A percentile compares a stretch with the other conserved stretches of the same genome.
These are phyloP conservation scores for Dendrostoma leiphaemia DNA, from an alignment of 2,329 filamentous ascomycete species.

Conservation along the genomic window DNA sequence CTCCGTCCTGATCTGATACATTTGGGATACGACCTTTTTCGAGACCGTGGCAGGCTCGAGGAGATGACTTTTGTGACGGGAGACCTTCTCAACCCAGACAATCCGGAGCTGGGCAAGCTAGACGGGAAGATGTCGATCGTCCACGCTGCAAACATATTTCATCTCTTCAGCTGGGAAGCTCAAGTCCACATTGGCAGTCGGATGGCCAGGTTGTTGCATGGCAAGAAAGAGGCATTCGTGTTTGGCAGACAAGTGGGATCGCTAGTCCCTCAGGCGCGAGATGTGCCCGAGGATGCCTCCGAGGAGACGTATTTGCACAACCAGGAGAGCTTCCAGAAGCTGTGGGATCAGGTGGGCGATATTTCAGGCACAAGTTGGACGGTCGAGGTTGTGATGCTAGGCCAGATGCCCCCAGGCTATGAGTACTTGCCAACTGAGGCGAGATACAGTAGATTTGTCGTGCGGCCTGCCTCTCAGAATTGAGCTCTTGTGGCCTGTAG, in stretches of 20 bases:
- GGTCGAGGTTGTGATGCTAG: constrained; percentile 2
- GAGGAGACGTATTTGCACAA: constrained; percentile 36
- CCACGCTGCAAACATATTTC: constrained; percentile 30
- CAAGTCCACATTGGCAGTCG: constrained; percentile 25
- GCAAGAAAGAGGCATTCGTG: constrained; percentile 20
- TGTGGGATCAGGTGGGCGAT: constrained; percentile 39
- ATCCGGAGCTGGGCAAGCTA: constrained; percentile 19
- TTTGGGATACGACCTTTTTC: constrained; percentile 32
- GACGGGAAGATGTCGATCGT: constrained; percentile 27
- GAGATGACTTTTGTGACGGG: constrained; percentile 21
- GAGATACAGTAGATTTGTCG: neutral
- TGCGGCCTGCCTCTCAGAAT: neutral
- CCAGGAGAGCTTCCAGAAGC: constrained; percentile 35
- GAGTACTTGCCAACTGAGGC: neutral
- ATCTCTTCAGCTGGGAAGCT: constrained; percentile 29
- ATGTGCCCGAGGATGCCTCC: neutral
- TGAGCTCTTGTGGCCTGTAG: neutral
- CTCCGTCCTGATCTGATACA: constrained; percentile 31
- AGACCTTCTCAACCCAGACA: constrained; percentile 24
- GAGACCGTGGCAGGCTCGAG: constrained; percentile 24
- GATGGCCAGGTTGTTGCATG: constrained; percentile 24
- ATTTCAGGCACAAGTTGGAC: constrained; percentile 36
- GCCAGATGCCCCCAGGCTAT: neutral
- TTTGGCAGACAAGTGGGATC: constrained; percentile 28
- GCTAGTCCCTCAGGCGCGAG: constrained; percentile 1